Evolutionary conservation across 805 yeast genomes (phyloP).

Genomic region (Candida montana): DNA sequence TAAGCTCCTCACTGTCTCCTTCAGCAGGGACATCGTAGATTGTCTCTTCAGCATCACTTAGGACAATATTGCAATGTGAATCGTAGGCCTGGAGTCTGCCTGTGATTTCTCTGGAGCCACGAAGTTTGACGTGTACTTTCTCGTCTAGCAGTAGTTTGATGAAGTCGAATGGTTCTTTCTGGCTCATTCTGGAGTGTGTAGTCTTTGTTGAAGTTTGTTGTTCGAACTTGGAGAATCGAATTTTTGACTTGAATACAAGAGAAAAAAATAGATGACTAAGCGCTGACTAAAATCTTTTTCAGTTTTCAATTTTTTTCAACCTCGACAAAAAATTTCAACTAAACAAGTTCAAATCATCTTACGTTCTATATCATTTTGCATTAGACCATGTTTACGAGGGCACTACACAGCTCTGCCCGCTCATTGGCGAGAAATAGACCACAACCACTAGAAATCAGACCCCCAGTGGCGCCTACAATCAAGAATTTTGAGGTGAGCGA

Average conservation of each 20-base stretch:
- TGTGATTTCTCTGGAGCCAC: conserved; percentile 89
- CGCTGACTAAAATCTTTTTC: background rate
- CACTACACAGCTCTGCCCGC: conserved; percentile 13
- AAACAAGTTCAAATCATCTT: no score
- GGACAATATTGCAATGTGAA: conserved; percentile 92
- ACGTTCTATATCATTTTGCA: no score
- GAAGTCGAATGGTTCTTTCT: conserved; percentile 79
- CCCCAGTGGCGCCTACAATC: conserved; percentile 82
- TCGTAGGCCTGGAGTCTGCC: conserved; percentile 92
- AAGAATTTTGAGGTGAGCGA: conserved; percentile 66
- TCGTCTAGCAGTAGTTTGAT: conserved; percentile 85
- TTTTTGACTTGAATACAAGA: no score
- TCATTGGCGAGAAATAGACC: conserved; percentile 17
- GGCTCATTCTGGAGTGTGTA: conserved; percentile 1
- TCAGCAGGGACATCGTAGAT: conserved; percentile 54
- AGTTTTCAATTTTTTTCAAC: background rate
- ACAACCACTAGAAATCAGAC: conserved; percentile 42
- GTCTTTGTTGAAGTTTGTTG: background rate
- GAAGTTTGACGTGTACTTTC: conserved; percentile 75
- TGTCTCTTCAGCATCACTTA: conserved; percentile 88
- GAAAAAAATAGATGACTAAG: no score
- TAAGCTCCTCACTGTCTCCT: conserved; percentile 34
- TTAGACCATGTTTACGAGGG: conserved; percentile 10
- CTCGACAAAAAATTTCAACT: conserved; percentile 5
- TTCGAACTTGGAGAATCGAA: background rate